Evolutionary conservation across 306 rosid genomes (phyloP), one percentile per base, ranked within the genome.

Genomic region (Prosopis cineraria): DNA sequence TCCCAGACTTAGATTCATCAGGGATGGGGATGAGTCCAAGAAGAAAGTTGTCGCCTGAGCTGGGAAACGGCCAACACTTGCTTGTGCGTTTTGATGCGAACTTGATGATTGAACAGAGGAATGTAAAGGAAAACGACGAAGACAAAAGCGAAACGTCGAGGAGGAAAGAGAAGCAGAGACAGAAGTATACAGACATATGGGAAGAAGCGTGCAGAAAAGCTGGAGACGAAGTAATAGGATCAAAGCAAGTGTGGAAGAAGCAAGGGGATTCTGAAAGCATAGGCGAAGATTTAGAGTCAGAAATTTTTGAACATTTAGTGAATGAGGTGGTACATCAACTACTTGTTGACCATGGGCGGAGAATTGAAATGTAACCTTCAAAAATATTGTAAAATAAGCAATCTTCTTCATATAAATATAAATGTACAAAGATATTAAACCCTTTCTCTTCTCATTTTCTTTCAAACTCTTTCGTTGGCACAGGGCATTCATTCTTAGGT

Each of bases 261-360:
- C 48, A 79, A 13, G 76, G 82, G 45, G 88, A 85, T 53, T 41
- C 80, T 73, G 85, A 81, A 66, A 68, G 82, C 25, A 33, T 93
- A 55, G 72, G 79, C 72, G 96, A 75, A 43, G 91, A 89, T 72
- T 74, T 91, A 67, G 97, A 86, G 81, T 79, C 81, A 1, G 71
- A 66, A 39, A 83, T 93, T 68, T 79, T 91, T 68, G 78, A 79
- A 70, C 78, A 87, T n/a, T 78, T 95, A 75, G 44, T 95, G 60
- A 79, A 83, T 33, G 99, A 95, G 70, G 11, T 93, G 39, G 87
- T 88, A 20, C 86, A 87, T 82, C 89, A 93, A 73, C 75, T 87
- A 0, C 70, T 65, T 37, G 48, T 65, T 70, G 80, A 47, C 52
- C 81, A 68, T 10, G n/a, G n/a, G n/a, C n/a, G 72, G n/a, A 55